Evolutionary conservation across 352 stramenopile genomes (phyloP).

Genomic region (Phytophthora crassamura): DNA sequence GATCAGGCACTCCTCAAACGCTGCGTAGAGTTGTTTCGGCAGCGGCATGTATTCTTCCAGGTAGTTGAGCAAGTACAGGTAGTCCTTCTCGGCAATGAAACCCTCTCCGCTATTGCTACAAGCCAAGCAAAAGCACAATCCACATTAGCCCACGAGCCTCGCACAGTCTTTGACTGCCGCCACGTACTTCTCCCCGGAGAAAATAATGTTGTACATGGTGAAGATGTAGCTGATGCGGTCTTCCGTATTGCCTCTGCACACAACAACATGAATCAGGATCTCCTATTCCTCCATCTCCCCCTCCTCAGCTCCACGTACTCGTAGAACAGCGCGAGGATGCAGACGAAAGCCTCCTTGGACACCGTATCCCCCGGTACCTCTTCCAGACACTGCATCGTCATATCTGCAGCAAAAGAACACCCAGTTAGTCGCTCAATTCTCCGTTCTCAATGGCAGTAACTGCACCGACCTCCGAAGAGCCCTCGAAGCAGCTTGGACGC

Average conservation of each 20-base stretch:
- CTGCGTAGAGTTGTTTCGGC: constrained; percentile 78
- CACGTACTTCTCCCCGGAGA: constrained; percentile 68
- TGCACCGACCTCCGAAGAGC: constrained; percentile 69
- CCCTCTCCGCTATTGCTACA: constrained; percentile 53
- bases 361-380: constrained; percentile 62
- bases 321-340: constrained; percentile 73
- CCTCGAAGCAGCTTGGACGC: constrained; percentile 79
- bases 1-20: constrained; percentile 80
- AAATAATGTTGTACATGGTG: constrained; percentile 85
- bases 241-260: constrained; percentile 80
- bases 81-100: constrained; percentile 75
- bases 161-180: background rate
- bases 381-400: constrained; percentile 71
- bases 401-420: constrained; percentile 35
- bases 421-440: background rate
- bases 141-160: background rate
- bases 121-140: background rate
- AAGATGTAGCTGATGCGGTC: constrained; percentile 91
- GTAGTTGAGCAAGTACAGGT: constrained; percentile 73
- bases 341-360: constrained; percentile 80
- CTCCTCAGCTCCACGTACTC: constrained; percentile 50
- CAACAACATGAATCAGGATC: constrained; percentile 22
- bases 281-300: background rate
- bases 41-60: constrained; percentile 65
- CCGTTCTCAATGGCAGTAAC: background rate